phyloP scores from a whole-genome alignment of 306 rosid species.

The Begonia peltatifolia region DNA sequence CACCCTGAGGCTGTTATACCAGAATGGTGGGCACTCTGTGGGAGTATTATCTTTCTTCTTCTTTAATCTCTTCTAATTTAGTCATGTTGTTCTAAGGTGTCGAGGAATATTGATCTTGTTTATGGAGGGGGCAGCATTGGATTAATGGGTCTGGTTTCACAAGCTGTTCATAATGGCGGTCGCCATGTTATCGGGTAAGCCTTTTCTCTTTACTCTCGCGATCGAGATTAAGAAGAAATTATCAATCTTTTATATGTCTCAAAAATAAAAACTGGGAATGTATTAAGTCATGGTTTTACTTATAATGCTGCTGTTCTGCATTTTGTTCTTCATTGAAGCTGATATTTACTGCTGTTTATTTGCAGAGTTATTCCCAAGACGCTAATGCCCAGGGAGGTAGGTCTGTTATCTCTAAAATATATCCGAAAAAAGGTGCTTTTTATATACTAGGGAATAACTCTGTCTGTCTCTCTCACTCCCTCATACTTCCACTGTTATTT shows the following conservation, averaged over 20 bases:
- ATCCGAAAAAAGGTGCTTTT: too few species aligned
- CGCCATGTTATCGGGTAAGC: constrained; percentile 13
- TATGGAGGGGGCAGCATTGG: constrained; percentile 99
- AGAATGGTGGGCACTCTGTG: constrained; percentile 39
- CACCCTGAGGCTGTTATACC: too few species aligned
- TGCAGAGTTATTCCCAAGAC: constrained; percentile 98
- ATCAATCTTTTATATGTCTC: too few species aligned
- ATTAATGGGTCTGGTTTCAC: constrained; percentile 27
- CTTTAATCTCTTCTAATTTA: not conserved
- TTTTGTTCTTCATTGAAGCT: too few species aligned
- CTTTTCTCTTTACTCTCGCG: too few species aligned
- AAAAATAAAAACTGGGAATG: too few species aligned
- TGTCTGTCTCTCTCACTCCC: not conserved
- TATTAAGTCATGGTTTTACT: too few species aligned
- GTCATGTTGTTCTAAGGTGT: constrained; percentile 21
- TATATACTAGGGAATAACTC: not conserved
- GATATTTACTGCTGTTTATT: constrained; percentile 12
- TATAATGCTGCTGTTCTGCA: too few species aligned
- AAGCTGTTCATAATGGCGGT: constrained; percentile 61
- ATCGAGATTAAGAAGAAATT: too few species aligned
- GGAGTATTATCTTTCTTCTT: constrained; percentile 21
- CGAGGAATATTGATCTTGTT: constrained; percentile 80
- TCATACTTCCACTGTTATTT: too few species aligned
- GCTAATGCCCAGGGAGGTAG: constrained; percentile 97
- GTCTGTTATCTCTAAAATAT: constrained; percentile 12